These are phyloP conservation scores for Pyrus hybrid DNA, from an alignment of 331 rosid species.

Conservation along the genomic window DNA sequence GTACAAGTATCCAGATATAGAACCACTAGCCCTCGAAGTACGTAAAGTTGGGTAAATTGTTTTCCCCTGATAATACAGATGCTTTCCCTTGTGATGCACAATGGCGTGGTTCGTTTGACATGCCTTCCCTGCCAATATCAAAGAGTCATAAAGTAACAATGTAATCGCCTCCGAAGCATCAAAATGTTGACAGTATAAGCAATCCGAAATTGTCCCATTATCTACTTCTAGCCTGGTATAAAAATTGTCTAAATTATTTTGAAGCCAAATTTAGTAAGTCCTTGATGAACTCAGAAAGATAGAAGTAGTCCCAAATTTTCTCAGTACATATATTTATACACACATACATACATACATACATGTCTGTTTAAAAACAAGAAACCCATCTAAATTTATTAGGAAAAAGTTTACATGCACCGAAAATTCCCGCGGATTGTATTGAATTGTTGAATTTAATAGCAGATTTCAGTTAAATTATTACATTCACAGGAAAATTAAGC, in stretches of 20 bases:
- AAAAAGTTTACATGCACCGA: neutral
- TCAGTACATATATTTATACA: neutral
- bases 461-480: neutral
- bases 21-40: conserved; percentile 20
- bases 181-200: neutral
- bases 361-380: neutral
- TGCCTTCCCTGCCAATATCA: conserved; percentile 47
- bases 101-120: conserved; percentile 28
- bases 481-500: neutral
- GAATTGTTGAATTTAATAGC: neutral
- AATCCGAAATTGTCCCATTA: neutral
- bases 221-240: neutral
- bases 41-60: neutral
- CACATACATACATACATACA: neutral
- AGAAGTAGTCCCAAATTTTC: neutral
- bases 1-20: conserved; percentile 21
- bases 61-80: conserved; percentile 18
- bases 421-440: neutral
- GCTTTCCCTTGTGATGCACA: conserved; percentile 27
- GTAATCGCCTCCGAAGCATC: neutral
- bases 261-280: neutral
- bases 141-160: neutral
- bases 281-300: neutral
- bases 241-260: neutral
- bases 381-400: neutral